Evolutionary conservation across 441 rosid genomes (phyloP).

Genomic region (Arabidopsis lyrata): DNA sequence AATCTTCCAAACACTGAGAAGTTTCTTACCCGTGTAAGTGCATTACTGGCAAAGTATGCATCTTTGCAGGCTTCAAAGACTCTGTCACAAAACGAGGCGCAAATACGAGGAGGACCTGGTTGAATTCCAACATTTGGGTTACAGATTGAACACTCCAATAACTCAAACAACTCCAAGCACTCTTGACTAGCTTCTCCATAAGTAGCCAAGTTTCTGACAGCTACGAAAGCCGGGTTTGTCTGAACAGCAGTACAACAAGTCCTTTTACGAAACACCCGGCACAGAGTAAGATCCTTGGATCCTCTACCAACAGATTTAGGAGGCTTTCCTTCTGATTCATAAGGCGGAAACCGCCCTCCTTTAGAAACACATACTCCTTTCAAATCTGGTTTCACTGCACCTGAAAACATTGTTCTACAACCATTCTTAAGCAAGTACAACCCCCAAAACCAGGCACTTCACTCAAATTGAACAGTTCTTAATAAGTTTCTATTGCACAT

Average conservation of each 20-base stretch:
- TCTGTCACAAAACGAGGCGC: conserved; percentile 71
- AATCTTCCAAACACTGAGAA: neutral
- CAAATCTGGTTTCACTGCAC: conserved; percentile 31
- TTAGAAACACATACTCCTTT: conserved; percentile 63
- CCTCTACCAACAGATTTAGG: conserved; percentile 66
- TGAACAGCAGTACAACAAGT: conserved; percentile 79
- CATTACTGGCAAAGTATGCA: conserved; percentile 72
- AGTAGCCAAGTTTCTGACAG: conserved; percentile 67
- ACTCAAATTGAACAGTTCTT: conserved; percentile 19
- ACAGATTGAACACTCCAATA: conserved; percentile 85
- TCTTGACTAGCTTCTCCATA: conserved; percentile 76
- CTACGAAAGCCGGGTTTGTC: conserved; percentile 69
- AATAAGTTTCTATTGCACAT: neutral
- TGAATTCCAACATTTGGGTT: conserved; percentile 72
- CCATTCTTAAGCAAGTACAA: neutral
- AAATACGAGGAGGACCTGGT: conserved; percentile 75
- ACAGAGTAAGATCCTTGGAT: conserved; percentile 68
- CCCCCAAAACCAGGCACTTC: neutral
- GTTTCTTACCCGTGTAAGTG: conserved; percentile 58
- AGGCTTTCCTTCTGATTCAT: conserved; percentile 64
- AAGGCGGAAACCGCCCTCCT: conserved; percentile 74
- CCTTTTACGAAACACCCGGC: conserved; percentile 72
- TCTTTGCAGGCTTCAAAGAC: conserved; percentile 72
- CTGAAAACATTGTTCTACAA: conserved; percentile 27
- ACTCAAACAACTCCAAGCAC: conserved; percentile 74